Evolutionary conservation across 1,139 yeast species (phyloP).

Genomic region (Geotrichum aggregatum): DNA sequence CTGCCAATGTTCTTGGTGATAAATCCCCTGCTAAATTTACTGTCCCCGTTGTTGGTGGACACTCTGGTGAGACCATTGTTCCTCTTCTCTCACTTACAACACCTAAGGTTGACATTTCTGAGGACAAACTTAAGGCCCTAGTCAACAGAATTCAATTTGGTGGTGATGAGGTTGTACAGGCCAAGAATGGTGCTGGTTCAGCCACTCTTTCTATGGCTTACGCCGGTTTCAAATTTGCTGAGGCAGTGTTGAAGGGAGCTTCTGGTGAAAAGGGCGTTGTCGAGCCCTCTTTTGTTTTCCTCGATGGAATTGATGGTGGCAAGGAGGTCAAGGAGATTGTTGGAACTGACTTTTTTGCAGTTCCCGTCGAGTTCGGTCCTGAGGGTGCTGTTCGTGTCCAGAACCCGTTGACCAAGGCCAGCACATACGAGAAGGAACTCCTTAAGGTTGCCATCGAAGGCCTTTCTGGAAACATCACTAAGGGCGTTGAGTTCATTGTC

Average conservation of each 20-base stretch:
- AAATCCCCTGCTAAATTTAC: slow-evolving; percentile 54
- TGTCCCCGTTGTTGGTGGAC: slow-evolving; percentile 92
- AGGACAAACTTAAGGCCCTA: slow-evolving; percentile 57
- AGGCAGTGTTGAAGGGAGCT: slow-evolving; percentile 56
- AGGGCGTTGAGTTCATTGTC: slow-evolving; percentile 58
- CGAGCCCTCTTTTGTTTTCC: slow-evolving; percentile 63
- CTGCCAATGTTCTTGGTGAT: slow-evolving; percentile 50
- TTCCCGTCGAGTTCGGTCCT: slow-evolving; percentile 79
- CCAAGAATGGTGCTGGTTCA: slow-evolving; percentile 91
- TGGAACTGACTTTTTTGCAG: slow-evolving; percentile 85
- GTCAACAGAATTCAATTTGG: slow-evolving; percentile 91
- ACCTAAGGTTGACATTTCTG: slow-evolving; percentile 47
- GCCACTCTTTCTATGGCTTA: slow-evolving; percentile 97
- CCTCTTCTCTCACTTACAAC: slow-evolving; percentile 69
- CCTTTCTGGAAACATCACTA: slow-evolving; percentile 58
- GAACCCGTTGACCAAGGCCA: slow-evolving; percentile 38
- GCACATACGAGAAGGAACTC: slow-evolving; percentile 49
- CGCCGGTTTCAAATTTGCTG: slow-evolving; percentile 87
- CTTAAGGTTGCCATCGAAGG: slow-evolving; percentile 79
- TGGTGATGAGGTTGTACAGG: slow-evolving; percentile 95
- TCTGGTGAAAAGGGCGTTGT: slow-evolving; percentile 62
- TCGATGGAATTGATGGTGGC: slow-evolving; percentile 42
- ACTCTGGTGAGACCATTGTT: slow-evolving; percentile 91
- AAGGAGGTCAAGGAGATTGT: slow-evolving; percentile 36
- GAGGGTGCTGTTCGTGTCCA: slow-evolving; percentile 72